Conservation (phyloP, 2,329 filamentous ascomycete species). For the Cercospora janseana region DNA sequence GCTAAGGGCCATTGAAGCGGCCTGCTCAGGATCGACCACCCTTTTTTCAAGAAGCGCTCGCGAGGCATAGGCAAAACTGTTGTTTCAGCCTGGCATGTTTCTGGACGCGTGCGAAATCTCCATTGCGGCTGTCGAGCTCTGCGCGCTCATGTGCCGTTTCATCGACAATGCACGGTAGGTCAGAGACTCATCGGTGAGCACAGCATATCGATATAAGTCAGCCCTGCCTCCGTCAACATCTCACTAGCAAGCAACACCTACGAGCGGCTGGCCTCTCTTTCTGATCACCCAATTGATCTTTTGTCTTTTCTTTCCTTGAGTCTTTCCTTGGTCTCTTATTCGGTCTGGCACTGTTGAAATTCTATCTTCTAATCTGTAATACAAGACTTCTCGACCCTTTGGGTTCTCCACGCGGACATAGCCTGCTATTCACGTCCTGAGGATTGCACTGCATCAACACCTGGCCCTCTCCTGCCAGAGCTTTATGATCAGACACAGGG, state of each 20-base stretch:
- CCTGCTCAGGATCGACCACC: constrained; percentile 4
- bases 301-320: constrained; percentile 35
- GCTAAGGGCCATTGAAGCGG: constrained; percentile 22
- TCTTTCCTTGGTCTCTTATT: constrained; percentile 34
- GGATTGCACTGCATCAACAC: no score
- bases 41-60: constrained; percentile 25
- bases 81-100: constrained; percentile 25
- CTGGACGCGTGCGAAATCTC: constrained; percentile 14
- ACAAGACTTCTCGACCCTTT: constrained; percentile 11
- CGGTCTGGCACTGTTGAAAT: constrained; percentile 35
- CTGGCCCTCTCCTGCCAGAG: not conserved
- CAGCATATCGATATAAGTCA: constrained; percentile 27
- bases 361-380: constrained; percentile 25
- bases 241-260: constrained; percentile 10
- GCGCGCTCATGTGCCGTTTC: constrained; percentile 22
- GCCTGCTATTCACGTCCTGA: no score
- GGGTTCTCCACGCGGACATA: no score
- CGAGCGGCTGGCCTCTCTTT: constrained; percentile 15
- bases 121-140: not conserved
- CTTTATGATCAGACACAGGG: constrained; percentile 29
- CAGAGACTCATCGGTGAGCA: not conserved
- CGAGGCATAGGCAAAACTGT: constrained; percentile 11
- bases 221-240: constrained; percentile 9
- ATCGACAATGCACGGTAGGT: constrained; percentile 6
- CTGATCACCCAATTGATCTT: constrained; percentile 18